Base-by-base conservation (phyloP, 2,329 filamentous ascomycete genomes). In the Talaromyces piceae region DNA sequence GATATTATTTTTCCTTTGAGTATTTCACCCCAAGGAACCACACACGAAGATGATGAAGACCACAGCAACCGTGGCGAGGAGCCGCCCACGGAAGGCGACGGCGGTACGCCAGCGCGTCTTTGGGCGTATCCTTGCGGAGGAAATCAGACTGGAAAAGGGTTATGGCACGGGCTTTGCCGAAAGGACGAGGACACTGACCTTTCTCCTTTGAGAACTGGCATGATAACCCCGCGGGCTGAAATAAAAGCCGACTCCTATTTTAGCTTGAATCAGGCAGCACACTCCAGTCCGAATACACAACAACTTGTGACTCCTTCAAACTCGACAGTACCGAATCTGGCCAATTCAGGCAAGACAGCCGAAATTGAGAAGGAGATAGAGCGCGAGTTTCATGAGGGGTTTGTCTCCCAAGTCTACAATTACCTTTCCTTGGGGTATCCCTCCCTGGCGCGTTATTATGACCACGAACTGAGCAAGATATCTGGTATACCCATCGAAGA, bases 401-500 rank as follows among this genome's bases (percentile, higher is more conserved):
- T 96, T 65, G 82, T 96, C 51, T 95, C 91, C 0, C 91, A 97
- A 68, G 91, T 97, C 6, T 97, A 94, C 77, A 96, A 97, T 68
- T 97, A 97, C 68, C 77, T 97, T 13, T 95, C 89, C 0, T 78
- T 97, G 4, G 91, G 91, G 4, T 96, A 96, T 67, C 91, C 91
- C 3, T 84, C 88, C 28, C 82, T 90, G 61, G 91, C 91, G 9
- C 82, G 86, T 20, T 79, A 81, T 31, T 97, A 88, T 63, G 91
- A 97, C 63, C 79, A 84, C 9, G 91, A 97, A 72, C 76, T 97
- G 18, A 82, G 84, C 59, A 88, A 87, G 64, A 94, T 96, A 51
- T 87, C 84, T 27, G 77, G 79, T 8, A 82, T 95, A 5, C 65
- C 80, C 1, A 64, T 91, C 6, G 73, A 77, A 2, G 85, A 91